A percentile compares a stretch with the other conserved stretches of the same genome.
These are phyloP conservation scores for Cordyceps cateniannulata DNA, from an alignment of 2,329 filamentous ascomycete genomes.

Conservation along the genomic window DNA sequence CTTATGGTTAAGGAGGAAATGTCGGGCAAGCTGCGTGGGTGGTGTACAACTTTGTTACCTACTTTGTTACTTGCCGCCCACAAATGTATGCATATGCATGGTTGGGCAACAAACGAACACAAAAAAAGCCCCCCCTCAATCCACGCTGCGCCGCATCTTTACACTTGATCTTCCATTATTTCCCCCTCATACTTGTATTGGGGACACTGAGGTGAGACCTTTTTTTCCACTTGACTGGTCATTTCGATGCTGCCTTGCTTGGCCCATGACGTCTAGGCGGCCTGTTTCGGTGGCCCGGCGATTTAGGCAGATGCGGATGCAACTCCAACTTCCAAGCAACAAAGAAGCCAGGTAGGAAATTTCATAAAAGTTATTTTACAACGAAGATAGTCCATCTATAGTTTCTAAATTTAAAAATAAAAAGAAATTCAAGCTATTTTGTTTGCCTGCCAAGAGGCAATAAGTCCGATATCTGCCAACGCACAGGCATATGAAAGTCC, in stretches of 20 bases:
- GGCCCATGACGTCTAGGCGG: not conserved
- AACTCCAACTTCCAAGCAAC: not conserved
- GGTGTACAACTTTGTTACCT: no score
- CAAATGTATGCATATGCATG: not conserved
- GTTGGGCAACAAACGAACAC: not conserved
- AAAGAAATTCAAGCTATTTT: no score
- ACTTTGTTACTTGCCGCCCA: not conserved
- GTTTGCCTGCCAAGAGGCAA: no score
- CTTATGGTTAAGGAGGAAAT: not conserved
- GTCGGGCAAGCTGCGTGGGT: no score
- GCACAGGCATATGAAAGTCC: no score
- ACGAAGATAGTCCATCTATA: no score
- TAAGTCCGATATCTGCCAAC: no score
- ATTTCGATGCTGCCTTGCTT: not conserved
- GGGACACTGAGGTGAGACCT: not conserved
- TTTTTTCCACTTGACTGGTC: not conserved
- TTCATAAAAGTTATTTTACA: no score
- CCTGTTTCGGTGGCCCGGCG: not conserved
- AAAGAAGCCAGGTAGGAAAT: not conserved
- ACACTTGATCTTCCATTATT: not conserved
- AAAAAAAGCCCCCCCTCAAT: not conserved
- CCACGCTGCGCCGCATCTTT: not conserved
- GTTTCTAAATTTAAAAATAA: no score
- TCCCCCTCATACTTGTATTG: not conserved
- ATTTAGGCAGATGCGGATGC: constrained; percentile 4